phyloP scores from a whole-genome alignment of 768 basidiomycete species.

The Sporobolomyces roseus region DNA sequence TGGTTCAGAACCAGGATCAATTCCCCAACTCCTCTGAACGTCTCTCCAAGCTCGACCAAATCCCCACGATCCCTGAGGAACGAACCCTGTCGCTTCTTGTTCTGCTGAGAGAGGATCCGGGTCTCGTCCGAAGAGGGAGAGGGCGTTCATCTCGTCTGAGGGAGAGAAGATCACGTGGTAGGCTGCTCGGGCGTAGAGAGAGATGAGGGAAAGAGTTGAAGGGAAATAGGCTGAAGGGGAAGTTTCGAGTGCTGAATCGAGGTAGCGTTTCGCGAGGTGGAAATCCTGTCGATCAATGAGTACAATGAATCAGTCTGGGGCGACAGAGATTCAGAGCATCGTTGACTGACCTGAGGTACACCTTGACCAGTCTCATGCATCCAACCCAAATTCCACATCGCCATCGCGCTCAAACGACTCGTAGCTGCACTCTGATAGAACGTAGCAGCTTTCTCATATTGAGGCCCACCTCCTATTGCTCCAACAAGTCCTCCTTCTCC shows the following conservation, averaged over 20 bases:
- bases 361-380: constrained; percentile 98
- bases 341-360: constrained; percentile 65
- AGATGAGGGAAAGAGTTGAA: constrained; percentile 72
- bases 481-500: constrained; percentile 53
- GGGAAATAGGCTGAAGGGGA: constrained; percentile 86
- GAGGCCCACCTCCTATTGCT: constrained; percentile 77
- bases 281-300: constrained; percentile 62
- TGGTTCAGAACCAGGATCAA: constrained; percentile 36
- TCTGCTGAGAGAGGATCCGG: constrained; percentile 2
- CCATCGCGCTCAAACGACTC: constrained; percentile 83
- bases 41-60: constrained; percentile 36
- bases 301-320: neutral
- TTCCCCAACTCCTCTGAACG: constrained; percentile 37
- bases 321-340: neutral
- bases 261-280: constrained; percentile 92
- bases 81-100: neutral
- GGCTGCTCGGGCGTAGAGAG: constrained; percentile 74
- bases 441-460: constrained; percentile 78
- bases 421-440: constrained; percentile 94
- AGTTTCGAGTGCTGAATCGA: constrained; percentile 81
- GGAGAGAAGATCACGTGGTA: constrained; percentile 49
- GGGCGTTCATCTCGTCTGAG: constrained; percentile 29
- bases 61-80: constrained; percentile 13
- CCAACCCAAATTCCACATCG: constrained; percentile 98
- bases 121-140: constrained; percentile 32